Evolutionary conservation across 306 rosid genomes (phyloP).

Genomic region (Ochetophila trinervis): DNA sequence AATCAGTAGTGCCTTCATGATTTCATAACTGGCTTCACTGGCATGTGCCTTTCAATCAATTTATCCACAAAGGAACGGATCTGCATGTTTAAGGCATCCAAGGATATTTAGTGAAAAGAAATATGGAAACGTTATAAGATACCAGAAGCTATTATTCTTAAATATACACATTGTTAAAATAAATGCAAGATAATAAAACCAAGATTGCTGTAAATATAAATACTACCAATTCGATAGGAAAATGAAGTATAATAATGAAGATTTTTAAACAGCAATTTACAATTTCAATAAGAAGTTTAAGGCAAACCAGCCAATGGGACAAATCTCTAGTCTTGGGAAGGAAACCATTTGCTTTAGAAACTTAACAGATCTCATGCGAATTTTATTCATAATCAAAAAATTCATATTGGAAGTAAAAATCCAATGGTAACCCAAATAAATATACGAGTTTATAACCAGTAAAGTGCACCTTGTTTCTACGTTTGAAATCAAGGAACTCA

Average conservation of each 20-base stretch:
- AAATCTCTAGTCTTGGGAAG: constrained; percentile 15
- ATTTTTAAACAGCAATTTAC: not conserved
- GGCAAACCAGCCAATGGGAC: not conserved
- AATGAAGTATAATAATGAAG: not conserved
- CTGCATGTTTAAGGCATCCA: constrained; percentile 53
- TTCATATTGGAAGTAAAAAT: not conserved
- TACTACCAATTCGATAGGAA: not conserved
- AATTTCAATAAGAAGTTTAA: not conserved
- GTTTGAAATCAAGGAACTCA: constrained; percentile 91
- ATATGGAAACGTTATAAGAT: constrained; percentile 19
- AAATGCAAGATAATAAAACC: constrained; percentile 1
- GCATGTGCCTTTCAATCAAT: constrained; percentile 87
- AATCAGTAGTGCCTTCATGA: constrained; percentile 37
- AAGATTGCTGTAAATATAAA: not conserved
- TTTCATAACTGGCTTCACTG: constrained; percentile 42
- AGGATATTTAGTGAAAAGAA: constrained; percentile 28
- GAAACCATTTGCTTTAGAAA: constrained; percentile 6
- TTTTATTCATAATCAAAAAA: not conserved
- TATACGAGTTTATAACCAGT: not conserved
- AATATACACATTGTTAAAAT: not conserved
- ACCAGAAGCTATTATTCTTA: constrained; percentile 5
- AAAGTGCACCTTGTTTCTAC: constrained; percentile 80
- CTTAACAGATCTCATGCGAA: not conserved
- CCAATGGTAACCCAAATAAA: constrained; percentile 9
- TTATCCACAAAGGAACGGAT: constrained; percentile 89